These are phyloP conservation scores for Lathyrus sativus DNA, from an alignment of 306 rosid species.

Conservation along the genomic window DNA sequence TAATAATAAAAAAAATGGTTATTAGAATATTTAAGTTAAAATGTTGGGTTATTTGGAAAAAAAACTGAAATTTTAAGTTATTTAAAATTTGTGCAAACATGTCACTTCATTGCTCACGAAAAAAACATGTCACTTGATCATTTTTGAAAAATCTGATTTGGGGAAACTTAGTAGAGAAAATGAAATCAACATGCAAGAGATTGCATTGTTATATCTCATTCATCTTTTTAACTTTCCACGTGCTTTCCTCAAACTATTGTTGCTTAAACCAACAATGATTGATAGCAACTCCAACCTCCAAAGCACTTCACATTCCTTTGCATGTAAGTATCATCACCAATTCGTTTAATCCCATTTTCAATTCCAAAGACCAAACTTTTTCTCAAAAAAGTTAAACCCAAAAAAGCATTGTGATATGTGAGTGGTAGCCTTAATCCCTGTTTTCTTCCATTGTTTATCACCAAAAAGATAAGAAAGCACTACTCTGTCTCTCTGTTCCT, in stretches of 20 bases:
- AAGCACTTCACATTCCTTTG: conserved; percentile 31
- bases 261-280: conserved; percentile 28
- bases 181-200: background rate
- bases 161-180: background rate
- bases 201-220: background rate
- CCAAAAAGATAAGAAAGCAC: conserved; percentile 32
- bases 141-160: background rate
- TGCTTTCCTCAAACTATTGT: conserved; percentile 24
- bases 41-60: no score
- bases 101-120: no score
- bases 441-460: conserved; percentile 30
- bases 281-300: conserved; percentile 34
- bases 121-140: background rate
- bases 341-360: conserved; percentile 28
- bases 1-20: no score
- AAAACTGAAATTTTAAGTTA: no score
- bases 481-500: conserved; percentile 27
- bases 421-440: background rate
- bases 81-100: no score
- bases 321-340: conserved; percentile 19
- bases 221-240: conserved; percentile 13
- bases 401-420: conserved; percentile 27
- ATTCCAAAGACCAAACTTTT: conserved; percentile 37
- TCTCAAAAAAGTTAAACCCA: background rate
- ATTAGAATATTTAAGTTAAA: no score